Base-by-base conservation (phyloP, 2,329 filamentous ascomycete species). In the Myriosclerotinia curreyana region DNA sequence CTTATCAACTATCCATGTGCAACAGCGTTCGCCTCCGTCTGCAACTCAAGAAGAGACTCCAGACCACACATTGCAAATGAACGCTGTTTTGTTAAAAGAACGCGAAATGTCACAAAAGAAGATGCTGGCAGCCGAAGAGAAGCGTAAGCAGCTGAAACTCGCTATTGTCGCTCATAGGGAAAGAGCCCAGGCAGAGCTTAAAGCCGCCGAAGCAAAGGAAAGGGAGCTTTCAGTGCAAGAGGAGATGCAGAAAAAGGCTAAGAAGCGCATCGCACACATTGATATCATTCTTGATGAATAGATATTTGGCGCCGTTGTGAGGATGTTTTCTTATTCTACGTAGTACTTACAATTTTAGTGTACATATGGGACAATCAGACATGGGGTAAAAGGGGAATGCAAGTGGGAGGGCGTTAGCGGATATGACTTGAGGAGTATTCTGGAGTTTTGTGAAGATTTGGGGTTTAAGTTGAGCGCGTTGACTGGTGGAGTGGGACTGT, bases 141-240 rank as follows among this genome's bases (percentile, higher is more conserved):
- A 36, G 12, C 31, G 25, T 8, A 48, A 5, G 8, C 28, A 36
- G n/a, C 44, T 59, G 5, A 5, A 36, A 48, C 44, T 58, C 20
- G 42, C 20, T 36, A 48, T 58, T 12, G 31, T 6, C 6, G 20
- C 42, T 15, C 42, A 58, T 28, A 58, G 36, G 8, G 28, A 36
- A 48, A 59, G 44, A 59, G 55, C 42, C 5, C 31, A 7, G 15
- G n/a, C n/a, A 17, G 55, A 48, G n/a, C 42, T 59, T 8, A n/a
- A 59, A 34, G 42, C 42, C 36, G 55, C 20, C 15, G 5, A 20
- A 6, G 31, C 8, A 36, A 59, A 48, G 15, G 55, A 48, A 48
- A n/a, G 12, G 14, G 55, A 59, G 31, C 55, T 59, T 49, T 7
- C 1, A 14, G 42, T 25, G 8, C 55, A 48, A 25, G 28, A 7